Evolutionary conservation across 2,329 filamentous ascomycete genomes (phyloP).

Genomic region (Aspergillus aculeatus): DNA sequence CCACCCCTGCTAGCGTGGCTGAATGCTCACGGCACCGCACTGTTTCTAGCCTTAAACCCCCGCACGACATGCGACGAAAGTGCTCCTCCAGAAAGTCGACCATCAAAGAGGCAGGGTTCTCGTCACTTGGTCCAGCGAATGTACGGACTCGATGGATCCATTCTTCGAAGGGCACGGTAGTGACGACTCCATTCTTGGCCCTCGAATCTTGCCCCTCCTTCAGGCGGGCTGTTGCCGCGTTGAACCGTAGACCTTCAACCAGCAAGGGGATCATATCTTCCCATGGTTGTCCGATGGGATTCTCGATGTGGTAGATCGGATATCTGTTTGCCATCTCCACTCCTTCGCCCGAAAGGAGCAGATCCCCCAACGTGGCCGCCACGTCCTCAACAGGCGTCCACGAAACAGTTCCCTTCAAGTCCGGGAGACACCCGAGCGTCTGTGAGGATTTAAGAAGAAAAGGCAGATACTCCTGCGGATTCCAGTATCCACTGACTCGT

Average conservation of each 20-base stretch:
- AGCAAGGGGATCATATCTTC: constrained; percentile 33
- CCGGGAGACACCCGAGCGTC: constrained; percentile 43
- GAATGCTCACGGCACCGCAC: constrained; percentile 39
- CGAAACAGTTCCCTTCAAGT: constrained; percentile 40
- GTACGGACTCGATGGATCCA: constrained; percentile 40
- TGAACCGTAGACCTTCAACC: constrained; percentile 26
- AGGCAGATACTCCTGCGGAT: constrained; percentile 51
- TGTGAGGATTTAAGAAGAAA: constrained; percentile 54
- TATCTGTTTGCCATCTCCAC: constrained; percentile 11
- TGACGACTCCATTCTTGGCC: too few relatives aligned
- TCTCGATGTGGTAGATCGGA: constrained; percentile 48
- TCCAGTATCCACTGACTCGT: constrained; percentile 53
- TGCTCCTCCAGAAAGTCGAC: constrained; percentile 32
- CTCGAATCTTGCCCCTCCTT: too few relatives aligned
- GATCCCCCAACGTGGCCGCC: constrained; percentile 34
- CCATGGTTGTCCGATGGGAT: constrained; percentile 45
- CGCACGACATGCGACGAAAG: constrained; percentile 48
- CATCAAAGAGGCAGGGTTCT: constrained; percentile 32
- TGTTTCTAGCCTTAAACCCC: constrained; percentile 44
- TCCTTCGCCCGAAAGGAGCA: constrained; percentile 23
- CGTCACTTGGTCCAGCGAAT: constrained; percentile 14
- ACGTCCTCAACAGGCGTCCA: constrained; percentile 51
- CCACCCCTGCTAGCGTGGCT: neutral
- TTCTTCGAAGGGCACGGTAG: constrained; percentile 36
- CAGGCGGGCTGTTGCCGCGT: too few relatives aligned